Percentiles rank a stretch among this genome's conserved stretches.
These are phyloP conservation scores for Tricholoma furcatifolium DNA, from an alignment of 768 basidiomycete genomes.

Conservation along the genomic window DNA sequence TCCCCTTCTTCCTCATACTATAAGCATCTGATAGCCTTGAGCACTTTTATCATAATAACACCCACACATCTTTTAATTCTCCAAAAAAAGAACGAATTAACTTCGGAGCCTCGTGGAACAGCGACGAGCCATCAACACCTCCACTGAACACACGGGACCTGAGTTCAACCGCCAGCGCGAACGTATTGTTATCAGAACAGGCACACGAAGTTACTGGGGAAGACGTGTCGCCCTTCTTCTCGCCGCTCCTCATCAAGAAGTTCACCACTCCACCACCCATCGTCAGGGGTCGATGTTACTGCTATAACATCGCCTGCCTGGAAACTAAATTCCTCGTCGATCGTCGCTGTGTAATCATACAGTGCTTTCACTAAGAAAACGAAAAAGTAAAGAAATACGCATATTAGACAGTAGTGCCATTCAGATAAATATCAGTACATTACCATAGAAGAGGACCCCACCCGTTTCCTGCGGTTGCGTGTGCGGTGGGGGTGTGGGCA, in stretches of 20 bases:
- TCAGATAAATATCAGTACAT: conserved; percentile 24
- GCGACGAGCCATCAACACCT: too few species aligned
- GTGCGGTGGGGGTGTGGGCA: conserved; percentile 20
- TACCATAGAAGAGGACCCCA: conserved; percentile 83
- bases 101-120: too few species aligned
- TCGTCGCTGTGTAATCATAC: conserved; percentile 83
- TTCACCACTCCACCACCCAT: conserved; percentile 98
- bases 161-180: neutral
- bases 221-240: conserved; percentile 69
- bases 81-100: too few species aligned
- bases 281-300: conserved; percentile 90
- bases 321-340: conserved; percentile 95
- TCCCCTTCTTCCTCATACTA: too few species aligned
- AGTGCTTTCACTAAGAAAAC: conserved; percentile 71
- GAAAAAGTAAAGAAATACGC: conserved; percentile 13
- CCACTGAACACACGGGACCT: too few species aligned
- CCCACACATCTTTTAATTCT: too few species aligned
- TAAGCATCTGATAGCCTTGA: too few species aligned
- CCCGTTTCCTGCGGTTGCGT: conserved; percentile 9
- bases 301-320: conserved; percentile 95
- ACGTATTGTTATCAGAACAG: conserved; percentile 48
- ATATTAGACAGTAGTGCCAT: neutral
- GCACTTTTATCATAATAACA: too few species aligned
- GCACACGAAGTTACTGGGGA: conserved; percentile 87
- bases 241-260: conserved; percentile 72